Percentiles rank a stretch among this genome's conserved stretches.
Conservation (phyloP, 169 alveolate species). For the Cryptosporidium muris region DNA sequence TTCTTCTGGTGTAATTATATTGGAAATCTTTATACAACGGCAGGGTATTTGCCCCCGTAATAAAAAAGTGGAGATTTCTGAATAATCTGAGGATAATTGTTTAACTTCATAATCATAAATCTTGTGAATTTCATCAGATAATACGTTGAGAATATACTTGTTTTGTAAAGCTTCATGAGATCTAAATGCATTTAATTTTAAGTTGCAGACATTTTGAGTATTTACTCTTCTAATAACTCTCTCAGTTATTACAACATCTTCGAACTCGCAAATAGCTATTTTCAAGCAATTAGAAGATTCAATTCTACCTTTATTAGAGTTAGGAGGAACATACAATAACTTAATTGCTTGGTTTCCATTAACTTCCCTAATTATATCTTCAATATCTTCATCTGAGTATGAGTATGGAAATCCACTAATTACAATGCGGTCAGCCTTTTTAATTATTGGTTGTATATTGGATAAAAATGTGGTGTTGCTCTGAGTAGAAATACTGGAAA, state of each 20-base stretch:
- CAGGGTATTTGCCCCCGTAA: conserved; percentile 30
- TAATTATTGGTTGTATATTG: conserved; percentile 24
- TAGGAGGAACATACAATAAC: neutral
- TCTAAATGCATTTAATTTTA: conserved; percentile 10
- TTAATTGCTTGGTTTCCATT: conserved; percentile 19
- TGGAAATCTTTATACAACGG: conserved; percentile 65
- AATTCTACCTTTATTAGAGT: neutral
- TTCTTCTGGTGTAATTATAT: conserved; percentile 21
- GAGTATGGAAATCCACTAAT: conserved; percentile 13
- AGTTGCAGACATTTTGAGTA: neutral
- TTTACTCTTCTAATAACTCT: neutral
- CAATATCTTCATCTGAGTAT: neutral
- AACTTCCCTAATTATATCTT: neutral
- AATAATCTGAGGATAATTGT: neutral
- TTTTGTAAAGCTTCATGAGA: neutral
- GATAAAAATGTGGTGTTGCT: neutral
- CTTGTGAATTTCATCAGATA: no score
- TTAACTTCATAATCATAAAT: no score
- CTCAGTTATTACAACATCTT: neutral
- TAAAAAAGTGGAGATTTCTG: neutral
- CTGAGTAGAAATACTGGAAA: neutral
- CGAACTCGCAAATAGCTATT: conserved; percentile 40
- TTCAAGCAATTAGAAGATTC: conserved; percentile 10
- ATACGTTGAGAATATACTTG: no score
- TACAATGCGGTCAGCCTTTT: conserved; percentile 26